These are phyloP conservation scores for Calocybe gangraenosa DNA, from an alignment of 768 basidiomycete species.

Conservation along the genomic window DNA sequence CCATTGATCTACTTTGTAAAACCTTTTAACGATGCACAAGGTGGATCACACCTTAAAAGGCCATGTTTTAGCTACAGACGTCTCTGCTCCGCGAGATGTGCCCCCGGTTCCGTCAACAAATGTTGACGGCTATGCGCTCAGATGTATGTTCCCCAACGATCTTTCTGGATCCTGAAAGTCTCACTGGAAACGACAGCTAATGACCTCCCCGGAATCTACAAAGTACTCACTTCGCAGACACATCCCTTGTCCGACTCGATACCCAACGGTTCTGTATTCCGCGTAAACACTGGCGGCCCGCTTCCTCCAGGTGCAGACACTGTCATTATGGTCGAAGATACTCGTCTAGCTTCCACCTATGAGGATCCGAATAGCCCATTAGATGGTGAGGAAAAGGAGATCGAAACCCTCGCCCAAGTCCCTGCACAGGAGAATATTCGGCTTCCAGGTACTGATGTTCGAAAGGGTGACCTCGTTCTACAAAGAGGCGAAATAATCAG, in stretches of 20 bases:
- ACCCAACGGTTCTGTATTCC: conserved; percentile 52
- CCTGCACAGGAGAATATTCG: conserved; percentile 69
- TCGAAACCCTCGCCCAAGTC: conserved; percentile 63
- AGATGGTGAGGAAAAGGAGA: conserved; percentile 63
- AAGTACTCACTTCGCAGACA: conserved; percentile 56
- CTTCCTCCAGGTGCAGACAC: conserved; percentile 72
- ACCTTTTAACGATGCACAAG: conserved; percentile 26
- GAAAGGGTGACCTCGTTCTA: conserved; percentile 62
- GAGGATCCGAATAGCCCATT: conserved; percentile 28
- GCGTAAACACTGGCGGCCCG: conserved; percentile 85
- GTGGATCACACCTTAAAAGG: conserved; percentile 60
- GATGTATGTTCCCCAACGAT: conserved; percentile 38
- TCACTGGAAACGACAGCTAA: conserved; percentile 38
- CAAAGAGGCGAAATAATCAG: conserved; percentile 57
- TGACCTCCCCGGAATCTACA: conserved; percentile 61
- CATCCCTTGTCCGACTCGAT: conserved; percentile 45
- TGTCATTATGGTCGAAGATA: conserved; percentile 94
- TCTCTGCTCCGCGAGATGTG: conserved; percentile 59
- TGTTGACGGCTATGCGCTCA: conserved; percentile 85
- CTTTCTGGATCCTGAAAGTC: neutral
- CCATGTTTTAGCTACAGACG: conserved; percentile 71
- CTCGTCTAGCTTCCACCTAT: conserved; percentile 58
- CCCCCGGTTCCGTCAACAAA: conserved; percentile 70
- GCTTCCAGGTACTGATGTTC: conserved; percentile 69
- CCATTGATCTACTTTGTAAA: neutral